These are phyloP conservation scores for Fusarium miscanthi DNA, from an alignment of 2,329 filamentous ascomycete species.

Conservation along the genomic window DNA sequence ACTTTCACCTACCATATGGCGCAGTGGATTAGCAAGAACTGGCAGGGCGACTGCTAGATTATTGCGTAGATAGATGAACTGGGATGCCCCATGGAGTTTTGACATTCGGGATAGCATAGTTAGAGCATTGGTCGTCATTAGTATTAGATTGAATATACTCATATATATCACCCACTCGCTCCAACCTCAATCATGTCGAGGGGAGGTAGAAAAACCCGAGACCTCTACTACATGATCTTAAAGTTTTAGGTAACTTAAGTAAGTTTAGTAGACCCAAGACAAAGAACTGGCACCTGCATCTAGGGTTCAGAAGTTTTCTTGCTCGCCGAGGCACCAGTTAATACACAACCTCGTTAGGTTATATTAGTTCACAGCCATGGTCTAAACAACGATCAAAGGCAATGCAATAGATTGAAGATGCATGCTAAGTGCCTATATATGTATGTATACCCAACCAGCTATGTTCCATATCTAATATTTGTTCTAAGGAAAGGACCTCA, in stretches of 20 bases:
- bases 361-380: neutral
- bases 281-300: too few species aligned
- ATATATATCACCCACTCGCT: neutral
- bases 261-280: too few species aligned
- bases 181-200: fast-evolving
- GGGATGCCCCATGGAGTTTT: constrained; percentile 19
- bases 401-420: constrained; percentile 35
- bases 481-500: constrained; percentile 44
- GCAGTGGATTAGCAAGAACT: constrained; percentile 69
- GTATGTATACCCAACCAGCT: constrained; percentile 11
- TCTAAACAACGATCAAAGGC: neutral
- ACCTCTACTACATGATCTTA: too few species aligned
- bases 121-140: neutral
- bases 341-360: fast-evolving
- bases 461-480: constrained; percentile 25
- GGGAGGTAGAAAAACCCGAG: too few species aligned
- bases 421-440: constrained; percentile 37
- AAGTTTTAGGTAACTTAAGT: too few species aligned
- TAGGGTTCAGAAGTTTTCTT: neutral
- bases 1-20: constrained; percentile 67
- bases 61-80: neutral
- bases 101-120: neutral
- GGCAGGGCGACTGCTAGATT: constrained; percentile 60
- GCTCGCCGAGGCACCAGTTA: fast-evolving
- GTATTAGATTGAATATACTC: constrained; percentile 3